These are phyloP conservation scores for Herpetospermum pedunculosum DNA, from an alignment of 306 rosid genomes.

Conservation along the genomic window DNA sequence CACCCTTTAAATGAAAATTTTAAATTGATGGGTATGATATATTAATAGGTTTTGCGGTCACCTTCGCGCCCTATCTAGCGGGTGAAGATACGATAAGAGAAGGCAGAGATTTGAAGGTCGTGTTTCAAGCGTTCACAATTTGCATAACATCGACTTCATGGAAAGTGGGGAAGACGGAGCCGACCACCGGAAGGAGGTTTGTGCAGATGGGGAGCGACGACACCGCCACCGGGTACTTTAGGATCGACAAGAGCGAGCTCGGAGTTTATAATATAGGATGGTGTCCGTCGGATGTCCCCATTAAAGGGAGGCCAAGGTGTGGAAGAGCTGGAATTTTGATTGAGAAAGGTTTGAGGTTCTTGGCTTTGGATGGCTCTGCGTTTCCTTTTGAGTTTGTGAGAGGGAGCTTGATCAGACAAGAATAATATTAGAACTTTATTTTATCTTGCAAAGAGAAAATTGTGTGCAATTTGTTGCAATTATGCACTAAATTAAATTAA, in stretches of 20 bases:
- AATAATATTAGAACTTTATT: neutral
- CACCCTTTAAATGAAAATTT: too few relatives aligned
- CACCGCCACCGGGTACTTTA: neutral
- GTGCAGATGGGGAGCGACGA: neutral
- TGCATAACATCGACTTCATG: constrained; percentile 3
- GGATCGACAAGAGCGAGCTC: neutral
- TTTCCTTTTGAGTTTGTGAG: constrained; percentile 7
- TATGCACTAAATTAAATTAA: neutral
- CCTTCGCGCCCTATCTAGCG: neutral
- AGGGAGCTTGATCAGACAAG: too few relatives aligned
- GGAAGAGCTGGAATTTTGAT: neutral
- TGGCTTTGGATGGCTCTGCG: constrained; percentile 7
- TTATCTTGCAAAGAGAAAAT: neutral
- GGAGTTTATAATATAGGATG: constrained; percentile 1
- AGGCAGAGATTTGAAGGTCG: neutral
- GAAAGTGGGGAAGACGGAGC: neutral
- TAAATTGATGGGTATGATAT: too few relatives aligned
- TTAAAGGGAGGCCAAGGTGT: constrained; percentile 10
- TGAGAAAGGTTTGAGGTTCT: constrained; percentile 1
- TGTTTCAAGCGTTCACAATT: neutral
- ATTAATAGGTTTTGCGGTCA: too few relatives aligned
- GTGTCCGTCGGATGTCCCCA: constrained; percentile 7
- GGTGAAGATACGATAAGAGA: neutral
- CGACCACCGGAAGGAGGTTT: neutral
- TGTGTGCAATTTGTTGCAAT: neutral